Base-by-base conservation (phyloP, 352 stramenopile genomes). In the Peronospora farinosa region DNA sequence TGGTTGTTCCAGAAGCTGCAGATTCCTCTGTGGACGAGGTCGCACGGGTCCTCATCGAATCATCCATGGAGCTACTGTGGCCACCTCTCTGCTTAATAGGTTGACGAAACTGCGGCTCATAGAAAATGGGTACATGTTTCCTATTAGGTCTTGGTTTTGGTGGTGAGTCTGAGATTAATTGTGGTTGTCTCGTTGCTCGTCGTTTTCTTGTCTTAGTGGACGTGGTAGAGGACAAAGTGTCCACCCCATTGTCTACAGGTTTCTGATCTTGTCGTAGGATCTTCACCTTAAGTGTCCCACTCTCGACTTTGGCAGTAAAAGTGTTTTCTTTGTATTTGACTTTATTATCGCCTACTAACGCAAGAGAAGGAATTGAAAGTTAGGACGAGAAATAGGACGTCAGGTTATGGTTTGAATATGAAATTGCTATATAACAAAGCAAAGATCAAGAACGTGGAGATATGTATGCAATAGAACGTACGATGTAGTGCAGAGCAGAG, bases 121-220 rank as follows among this genome's bases (percentile, higher is more conserved):
- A 90, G 59, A 90, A 90, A 32, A 90, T 85, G 2, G 79, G 79
- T 21, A 90, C 76, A 54, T 90, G 79, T 58, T 90, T 90, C 49
- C 79, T 65, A 40, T 90, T 90, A n/a, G 79, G 71, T 37, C 79
- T 69, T 2, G 79, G 79, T 58, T 86, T 88, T 9, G 79, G 79
- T 4, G 79, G 79, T 12, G 78, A 88, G 7, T 65, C 54, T 2
- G 62, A 21, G 1, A 45, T 43, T 7, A 48, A 40, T 35, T 40
- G 41, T 27, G 51, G 42, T 38, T 42, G 41, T 31, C 40, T 52
- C 8, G 49, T 45, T 15, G 32, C 21, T 35, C 55, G 51, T 31
- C 52, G 47, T 19, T 27, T 48, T 15, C 16, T 59, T 9, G 47
- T 50, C 15, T 2, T 50, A 0, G 40, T 23, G 30, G 51, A 35